Percentiles rank a stretch among this genome's conserved stretches.
Evolutionary conservation across 257 asterid genomes (phyloP).

Genomic region (Lavandula angustifolia): DNA sequence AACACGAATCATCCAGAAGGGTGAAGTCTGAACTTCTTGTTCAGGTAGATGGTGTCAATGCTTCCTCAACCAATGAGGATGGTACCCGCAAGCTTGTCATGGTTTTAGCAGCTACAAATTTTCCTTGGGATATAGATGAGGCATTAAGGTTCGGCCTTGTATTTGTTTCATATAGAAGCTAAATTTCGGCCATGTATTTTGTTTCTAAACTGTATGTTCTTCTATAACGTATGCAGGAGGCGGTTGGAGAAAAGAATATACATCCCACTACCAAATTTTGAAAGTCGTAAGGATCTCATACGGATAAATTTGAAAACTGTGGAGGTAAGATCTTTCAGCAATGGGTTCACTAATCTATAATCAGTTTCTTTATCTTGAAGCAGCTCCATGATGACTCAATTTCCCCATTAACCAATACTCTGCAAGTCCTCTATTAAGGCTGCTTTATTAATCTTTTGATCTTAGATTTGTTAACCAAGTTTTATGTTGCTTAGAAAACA

Average conservation of each 20-base stretch:
- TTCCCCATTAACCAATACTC: not conserved
- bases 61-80: slow-evolving; percentile 80
- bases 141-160: slow-evolving; percentile 71
- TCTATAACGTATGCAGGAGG: slow-evolving; percentile 63
- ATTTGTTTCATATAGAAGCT: slow-evolving; percentile 22
- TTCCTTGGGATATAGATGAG: slow-evolving; percentile 99
- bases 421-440: not conserved
- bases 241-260: slow-evolving; percentile 92
- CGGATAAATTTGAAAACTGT: slow-evolving; percentile 82
- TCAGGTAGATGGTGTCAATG: slow-evolving; percentile 94
- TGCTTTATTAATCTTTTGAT: slow-evolving; percentile 12
- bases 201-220: not conserved
- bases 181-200: slow-evolving; percentile 13
- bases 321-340: slow-evolving; percentile 57
- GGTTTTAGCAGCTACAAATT: slow-evolving; percentile 99
- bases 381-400: not conserved
- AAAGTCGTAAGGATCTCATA: slow-evolving; percentile 89
- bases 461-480: not conserved
- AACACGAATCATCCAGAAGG: slow-evolving; percentile 94
- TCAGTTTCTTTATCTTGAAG: not conserved
- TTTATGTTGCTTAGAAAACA: slow-evolving; percentile 1
- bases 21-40: slow-evolving; percentile 92
- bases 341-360: not conserved
- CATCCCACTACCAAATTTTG: slow-evolving; percentile 91
- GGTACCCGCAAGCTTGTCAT: slow-evolving; percentile 92